These are phyloP conservation scores for Aphanocladium album DNA, from an alignment of 2,329 filamentous ascomycete genomes.

Conservation along the genomic window DNA sequence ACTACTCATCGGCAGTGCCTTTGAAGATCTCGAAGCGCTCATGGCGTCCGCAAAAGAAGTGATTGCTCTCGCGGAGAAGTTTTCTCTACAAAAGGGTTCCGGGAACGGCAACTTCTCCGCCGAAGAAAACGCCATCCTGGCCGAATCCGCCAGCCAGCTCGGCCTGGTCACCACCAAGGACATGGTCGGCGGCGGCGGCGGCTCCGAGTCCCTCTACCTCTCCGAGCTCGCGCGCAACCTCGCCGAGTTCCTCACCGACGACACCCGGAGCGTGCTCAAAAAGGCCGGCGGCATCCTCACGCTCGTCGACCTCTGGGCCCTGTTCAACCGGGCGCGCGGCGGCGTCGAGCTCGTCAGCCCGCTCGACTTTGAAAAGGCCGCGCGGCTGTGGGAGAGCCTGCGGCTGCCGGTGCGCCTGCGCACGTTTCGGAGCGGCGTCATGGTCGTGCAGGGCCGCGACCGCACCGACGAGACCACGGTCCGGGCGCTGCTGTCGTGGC, in stretches of 20 bases:
- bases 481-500: slow-evolving; percentile 68
- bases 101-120: slow-evolving; percentile 55
- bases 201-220: slow-evolving; percentile 78
- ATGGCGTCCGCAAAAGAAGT: slow-evolving; percentile 98
- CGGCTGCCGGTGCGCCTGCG: slow-evolving; percentile 80
- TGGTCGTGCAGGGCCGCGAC: slow-evolving; percentile 85
- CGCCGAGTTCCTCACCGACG: slow-evolving; percentile 85
- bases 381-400: slow-evolving; percentile 79
- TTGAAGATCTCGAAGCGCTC: slow-evolving; percentile 91
- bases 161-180: slow-evolving; percentile 93
- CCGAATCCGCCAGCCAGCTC: slow-evolving; percentile 72
- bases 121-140: slow-evolving; percentile 70
- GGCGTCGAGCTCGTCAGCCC: slow-evolving; percentile 94
- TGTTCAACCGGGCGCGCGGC: slow-evolving; percentile 89
- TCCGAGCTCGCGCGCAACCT: slow-evolving; percentile 81
- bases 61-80: slow-evolving; percentile 83
- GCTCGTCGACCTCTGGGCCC: slow-evolving; percentile 85
- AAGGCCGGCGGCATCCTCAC: slow-evolving; percentile 83
- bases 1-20: slow-evolving; percentile 84
- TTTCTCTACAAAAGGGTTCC: slow-evolving; percentile 63
- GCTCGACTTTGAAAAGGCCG: slow-evolving; percentile 85
- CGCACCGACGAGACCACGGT: slow-evolving; percentile 89
- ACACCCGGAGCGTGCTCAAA: slow-evolving; percentile 69
- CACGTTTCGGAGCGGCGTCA: slow-evolving; percentile 87
- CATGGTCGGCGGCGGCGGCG: slow-evolving; percentile 71